phyloP scores from a whole-genome alignment of 805 yeast species.

The Scheffersomyces spartinae region DNA sequence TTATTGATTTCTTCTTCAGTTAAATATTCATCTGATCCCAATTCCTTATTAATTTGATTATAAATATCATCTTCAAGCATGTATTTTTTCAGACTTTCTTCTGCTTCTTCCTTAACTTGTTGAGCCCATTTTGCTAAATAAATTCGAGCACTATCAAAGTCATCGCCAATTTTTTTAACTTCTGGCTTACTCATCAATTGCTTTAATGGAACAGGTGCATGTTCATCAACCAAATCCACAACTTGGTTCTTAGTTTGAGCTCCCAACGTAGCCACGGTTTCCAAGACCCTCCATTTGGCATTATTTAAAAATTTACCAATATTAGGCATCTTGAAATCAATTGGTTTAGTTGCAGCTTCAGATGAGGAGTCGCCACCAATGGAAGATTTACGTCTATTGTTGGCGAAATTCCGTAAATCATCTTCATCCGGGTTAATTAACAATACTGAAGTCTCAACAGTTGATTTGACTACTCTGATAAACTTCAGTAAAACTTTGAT shows the following conservation, averaged over 20 bases:
- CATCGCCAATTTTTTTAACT: conserved; percentile 71
- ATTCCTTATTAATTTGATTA: conserved; percentile 43
- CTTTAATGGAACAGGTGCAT: conserved; percentile 48
- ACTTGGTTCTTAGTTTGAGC: conserved; percentile 38
- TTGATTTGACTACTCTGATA: conserved; percentile 55
- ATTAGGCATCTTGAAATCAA: conserved; percentile 20
- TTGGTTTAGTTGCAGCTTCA: too few relatives aligned
- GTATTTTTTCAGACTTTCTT: conserved; percentile 38
- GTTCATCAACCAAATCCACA: conserved; percentile 50
- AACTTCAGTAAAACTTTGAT: conserved; percentile 39
- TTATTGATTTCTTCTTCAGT: conserved; percentile 48
- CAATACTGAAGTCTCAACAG: conserved; percentile 60
- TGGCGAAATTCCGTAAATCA: conserved; percentile 51
- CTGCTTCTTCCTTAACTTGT: conserved; percentile 87
- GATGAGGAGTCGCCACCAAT: too few relatives aligned
- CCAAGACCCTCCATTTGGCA: conserved; percentile 81
- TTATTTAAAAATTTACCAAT: conserved; percentile 44
- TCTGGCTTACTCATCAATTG: conserved; percentile 64
- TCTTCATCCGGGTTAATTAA: conserved; percentile 69
- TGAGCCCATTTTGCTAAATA: conserved; percentile 96
- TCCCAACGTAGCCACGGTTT: conserved; percentile 72
- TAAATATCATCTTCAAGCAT: conserved; percentile 51
- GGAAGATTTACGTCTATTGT: too few relatives aligned
- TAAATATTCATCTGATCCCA: conserved; percentile 47
- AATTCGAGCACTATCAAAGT: conserved; percentile 85